Conservation (phyloP, 2,329 filamentous ascomycete genomes). For the Calonectria ilicicola region DNA sequence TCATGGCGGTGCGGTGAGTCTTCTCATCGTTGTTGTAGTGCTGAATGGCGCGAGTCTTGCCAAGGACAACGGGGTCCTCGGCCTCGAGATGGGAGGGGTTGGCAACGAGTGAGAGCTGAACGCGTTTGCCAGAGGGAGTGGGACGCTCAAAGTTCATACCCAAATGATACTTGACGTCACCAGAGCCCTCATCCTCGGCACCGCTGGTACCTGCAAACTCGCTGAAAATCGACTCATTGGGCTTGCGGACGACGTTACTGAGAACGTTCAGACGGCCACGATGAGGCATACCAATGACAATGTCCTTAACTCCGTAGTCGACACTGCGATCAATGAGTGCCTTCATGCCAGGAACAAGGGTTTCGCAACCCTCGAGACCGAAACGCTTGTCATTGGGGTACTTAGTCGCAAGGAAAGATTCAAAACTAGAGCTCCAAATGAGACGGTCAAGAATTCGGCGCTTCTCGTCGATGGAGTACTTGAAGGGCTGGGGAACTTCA, state of each 20-base stretch:
- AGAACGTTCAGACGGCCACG: constrained; percentile 98
- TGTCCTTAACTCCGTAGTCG: constrained; percentile 98
- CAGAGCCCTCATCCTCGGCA: constrained; percentile 94
- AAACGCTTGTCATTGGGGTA: constrained; percentile 99
- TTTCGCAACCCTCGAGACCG: constrained; percentile 96
- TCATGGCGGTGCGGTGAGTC: constrained; percentile 90
- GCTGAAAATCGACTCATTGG: constrained; percentile 99
- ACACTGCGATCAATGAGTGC: constrained; percentile 98
- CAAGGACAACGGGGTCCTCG: constrained; percentile 96
- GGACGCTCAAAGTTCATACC: constrained; percentile 99
- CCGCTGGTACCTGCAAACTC: constrained; percentile 93
- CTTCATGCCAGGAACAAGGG: constrained; percentile 98
- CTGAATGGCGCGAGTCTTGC: constrained; percentile 97
- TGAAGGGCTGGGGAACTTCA: constrained; percentile 94
- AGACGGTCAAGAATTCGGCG: constrained; percentile 95
- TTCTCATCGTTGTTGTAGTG: constrained; percentile 99
- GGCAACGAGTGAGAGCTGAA: constrained; percentile 98
- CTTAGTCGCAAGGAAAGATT: constrained; percentile 94
- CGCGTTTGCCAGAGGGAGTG: constrained; percentile 97
- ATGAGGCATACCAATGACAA: constrained; percentile 99
- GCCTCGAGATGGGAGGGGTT: constrained; percentile 99
- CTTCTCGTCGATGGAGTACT: constrained; percentile 98
- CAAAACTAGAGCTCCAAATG: constrained; percentile 99
- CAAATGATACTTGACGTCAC: constrained; percentile 99
- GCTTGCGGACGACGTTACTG: constrained; percentile 98